Conservation (phyloP, 2,329 filamentous ascomycete genomes). For the Colletotrichum sp. region DNA sequence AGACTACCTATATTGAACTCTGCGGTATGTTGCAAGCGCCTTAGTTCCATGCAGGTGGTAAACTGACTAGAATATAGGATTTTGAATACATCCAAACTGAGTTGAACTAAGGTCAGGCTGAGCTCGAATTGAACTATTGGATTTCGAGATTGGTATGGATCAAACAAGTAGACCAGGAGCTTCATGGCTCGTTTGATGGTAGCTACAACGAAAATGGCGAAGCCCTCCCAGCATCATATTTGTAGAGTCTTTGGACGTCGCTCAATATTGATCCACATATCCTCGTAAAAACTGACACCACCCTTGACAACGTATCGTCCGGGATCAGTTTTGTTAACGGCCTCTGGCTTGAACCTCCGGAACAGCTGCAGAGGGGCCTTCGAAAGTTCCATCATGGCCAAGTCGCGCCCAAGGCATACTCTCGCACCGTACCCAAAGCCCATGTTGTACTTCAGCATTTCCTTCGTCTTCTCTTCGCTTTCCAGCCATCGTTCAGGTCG, state of each 20-base stretch:
- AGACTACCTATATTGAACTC: constrained; percentile 9
- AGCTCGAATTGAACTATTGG: not conserved
- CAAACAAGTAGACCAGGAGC: not conserved
- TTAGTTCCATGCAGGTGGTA: rapidly evolving
- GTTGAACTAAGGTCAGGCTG: not conserved
- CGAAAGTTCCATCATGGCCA: constrained; percentile 58
- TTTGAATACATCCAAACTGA: constrained; percentile 21
- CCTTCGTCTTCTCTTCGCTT: constrained; percentile 38
- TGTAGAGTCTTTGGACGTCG: not conserved
- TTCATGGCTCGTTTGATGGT: not conserved
- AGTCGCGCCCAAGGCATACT: constrained; percentile 52
- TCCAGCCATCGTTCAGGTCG: constrained; percentile 55
- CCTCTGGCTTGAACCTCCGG: constrained; percentile 37
- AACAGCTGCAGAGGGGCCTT: constrained; percentile 50
- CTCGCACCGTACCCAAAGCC: constrained; percentile 54
- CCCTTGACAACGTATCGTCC: constrained; percentile 44
- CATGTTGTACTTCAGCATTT: constrained; percentile 52
- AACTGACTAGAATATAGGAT: constrained; percentile 1
- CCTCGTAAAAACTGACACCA: constrained; percentile 43
- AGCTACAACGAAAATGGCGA: not conserved
- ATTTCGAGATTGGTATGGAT: not conserved
- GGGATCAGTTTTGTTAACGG: constrained; percentile 31
- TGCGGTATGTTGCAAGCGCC: not conserved
- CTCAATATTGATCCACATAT: constrained; percentile 41
- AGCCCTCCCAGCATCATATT: not conserved